Evolutionary conservation across 225 moss, liverwort and hornwort genomes (phyloP), one percentile per base, ranked within the genome.

Genomic region (Rhytidiadelphus loreus): DNA sequence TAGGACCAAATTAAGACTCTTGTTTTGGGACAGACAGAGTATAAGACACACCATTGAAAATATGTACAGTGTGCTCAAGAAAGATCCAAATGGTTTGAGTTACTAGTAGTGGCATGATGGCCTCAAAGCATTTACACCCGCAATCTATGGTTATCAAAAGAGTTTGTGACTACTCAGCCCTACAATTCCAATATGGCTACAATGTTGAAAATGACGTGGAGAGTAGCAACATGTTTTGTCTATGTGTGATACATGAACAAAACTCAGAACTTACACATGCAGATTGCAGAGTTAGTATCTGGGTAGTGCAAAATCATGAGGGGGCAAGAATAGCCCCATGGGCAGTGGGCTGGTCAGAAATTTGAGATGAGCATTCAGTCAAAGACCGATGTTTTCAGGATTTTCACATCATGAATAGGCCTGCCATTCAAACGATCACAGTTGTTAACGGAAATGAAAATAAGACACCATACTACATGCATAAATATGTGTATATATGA

Each of bases 401-500:
- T 93, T 86, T 94, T 93, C 88, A 94, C 94, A 52, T 94, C 94
- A 73, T 94, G 94, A 84, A 90, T 92, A 66, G 94, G 94, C 89
- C 94, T 94, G 94, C 78, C 50, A 92, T 58, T 88, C 87, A 80
- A 85, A 90, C 50, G 62, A 87, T 77, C 83, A 66, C 19, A 79
- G 56, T 55, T 61, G 37, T 91, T 80, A 83, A 52, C 35, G 46
- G 22, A 62, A 44, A 76, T 23, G 70, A 69, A 77, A 80, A 76
- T 62, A 76, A 81, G 35, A 55, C 30, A 25, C 32, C 39, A 77
- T 37, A 50, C 18, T 29, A 70, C 18, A 66, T 62, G 69, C 8
- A 50, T 30, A 16, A 28, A 46, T 73, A 26, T 28, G n/a, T 56
- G 23, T 37, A 43, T 44, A 50, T 66, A 50, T 23, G 22, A 69